These are phyloP conservation scores for Pseudogymnoascus sp. DNA, from an alignment of 2,329 filamentous ascomycete species.

Conservation along the genomic window DNA sequence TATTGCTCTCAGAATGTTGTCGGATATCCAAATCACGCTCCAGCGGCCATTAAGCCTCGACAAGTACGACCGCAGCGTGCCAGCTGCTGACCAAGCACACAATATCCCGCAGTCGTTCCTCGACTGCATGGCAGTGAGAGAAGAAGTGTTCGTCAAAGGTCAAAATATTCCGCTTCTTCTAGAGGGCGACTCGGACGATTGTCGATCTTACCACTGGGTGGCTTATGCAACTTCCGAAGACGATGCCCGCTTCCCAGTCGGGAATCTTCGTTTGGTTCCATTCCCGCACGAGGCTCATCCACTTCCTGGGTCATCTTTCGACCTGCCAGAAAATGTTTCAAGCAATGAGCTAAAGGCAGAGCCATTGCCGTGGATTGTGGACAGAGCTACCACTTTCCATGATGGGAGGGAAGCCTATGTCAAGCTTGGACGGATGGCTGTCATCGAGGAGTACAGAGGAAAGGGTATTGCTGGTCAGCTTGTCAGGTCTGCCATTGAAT, in stretches of 20 bases:
- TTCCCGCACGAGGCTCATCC: conserved; percentile 67
- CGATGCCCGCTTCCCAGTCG: conserved; percentile 49
- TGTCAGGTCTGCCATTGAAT: conserved; percentile 59
- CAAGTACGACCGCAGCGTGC: conserved; percentile 35
- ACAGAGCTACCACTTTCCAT: conserved; percentile 39
- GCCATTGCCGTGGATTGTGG: conserved; percentile 17
- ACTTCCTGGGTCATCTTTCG: conserved; percentile 31
- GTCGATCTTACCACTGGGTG: conserved; percentile 77
- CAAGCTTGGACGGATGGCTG: conserved; percentile 72
- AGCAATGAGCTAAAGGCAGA: conserved; percentile 13
- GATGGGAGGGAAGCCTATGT: conserved; percentile 66
- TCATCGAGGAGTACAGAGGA: conserved; percentile 56
- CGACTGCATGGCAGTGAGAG: conserved; percentile 55
- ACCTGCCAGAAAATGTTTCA: conserved; percentile 10
- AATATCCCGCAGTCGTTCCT: conserved; percentile 48
- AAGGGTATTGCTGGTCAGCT: conserved; percentile 57
- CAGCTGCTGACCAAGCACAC: conserved; percentile 36
- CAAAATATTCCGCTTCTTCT: conserved; percentile 52
- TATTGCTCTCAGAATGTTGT: background rate
- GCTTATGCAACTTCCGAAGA: conserved; percentile 55
- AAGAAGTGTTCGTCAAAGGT: conserved; percentile 52
- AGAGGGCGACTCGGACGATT: conserved; percentile 76
- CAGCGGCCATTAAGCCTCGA: conserved; percentile 39
- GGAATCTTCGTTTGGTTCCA: conserved; percentile 71
- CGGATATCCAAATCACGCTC: conserved; percentile 14